Evolutionary conservation across 306 rosid species (phyloP), one percentile per base, ranked within the genome.

Genomic region (Macrotyloma uniflorum): DNA sequence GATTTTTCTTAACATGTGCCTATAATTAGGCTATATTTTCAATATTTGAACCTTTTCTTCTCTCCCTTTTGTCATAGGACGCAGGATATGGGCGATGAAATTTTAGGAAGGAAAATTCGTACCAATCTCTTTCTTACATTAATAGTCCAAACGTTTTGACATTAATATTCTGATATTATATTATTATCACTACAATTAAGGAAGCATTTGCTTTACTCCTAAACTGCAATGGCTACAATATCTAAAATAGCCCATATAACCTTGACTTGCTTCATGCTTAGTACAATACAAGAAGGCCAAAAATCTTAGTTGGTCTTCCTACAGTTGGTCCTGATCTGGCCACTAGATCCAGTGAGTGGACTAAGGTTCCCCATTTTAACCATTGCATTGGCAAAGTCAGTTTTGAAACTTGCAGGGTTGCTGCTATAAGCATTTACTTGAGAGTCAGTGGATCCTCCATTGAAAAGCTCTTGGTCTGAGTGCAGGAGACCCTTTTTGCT

Each of bases 301-400:
- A 54, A 55, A 14, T 14, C 70, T 81, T 19, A 91, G 72, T 89
- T 91, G 74, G 69, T 58, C 26, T 55, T 91, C 66, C 81, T 69
- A 68, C 93, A 91, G 1, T 82, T 79, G 63, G 84, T 84, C 58
- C 91, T 82, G 35, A 91, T 80, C 77, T 89, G 88, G 69, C 96
- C 93, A 50, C 69, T 67, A 22, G 91, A 78, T 15, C 93, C 96
- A 0, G 93, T 88, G 20, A 85, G 90, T 18, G 90, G 93, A 51
- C 89, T 84, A 7, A 91, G 88, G 33, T 86, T 85, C 12, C 93
- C 85, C 96, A 91, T 88, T 79, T 85, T 90, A 19, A 77, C 20
- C 88, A 88, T 88, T 1, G 93, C 93, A 8, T 78, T 85, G 13
- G 85, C 93, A 57, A 91, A 91, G 26, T 91, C 96, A 3, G 80